Conservation (phyloP, 2,329 filamentous ascomycete genomes). For the Colletotrichum lini region DNA sequence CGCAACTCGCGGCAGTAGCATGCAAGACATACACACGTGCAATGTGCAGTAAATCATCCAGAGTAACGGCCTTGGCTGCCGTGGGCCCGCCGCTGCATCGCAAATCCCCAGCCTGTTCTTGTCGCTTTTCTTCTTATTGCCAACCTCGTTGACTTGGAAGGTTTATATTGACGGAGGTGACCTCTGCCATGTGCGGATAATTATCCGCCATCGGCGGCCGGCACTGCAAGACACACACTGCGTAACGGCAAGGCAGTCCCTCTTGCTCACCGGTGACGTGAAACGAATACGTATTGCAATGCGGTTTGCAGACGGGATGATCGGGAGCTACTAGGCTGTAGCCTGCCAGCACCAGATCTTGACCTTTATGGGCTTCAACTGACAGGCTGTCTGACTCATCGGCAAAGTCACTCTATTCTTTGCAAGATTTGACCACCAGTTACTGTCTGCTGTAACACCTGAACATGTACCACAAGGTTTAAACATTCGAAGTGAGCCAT, state of each 20-base stretch:
- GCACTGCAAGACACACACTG: background rate
- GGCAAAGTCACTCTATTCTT: too few relatives aligned
- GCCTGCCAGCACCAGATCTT: too few relatives aligned
- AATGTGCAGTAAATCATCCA: conserved; percentile 4
- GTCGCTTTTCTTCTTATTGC: background rate
- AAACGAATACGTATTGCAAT: background rate
- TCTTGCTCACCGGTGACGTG: background rate
- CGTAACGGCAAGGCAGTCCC: background rate
- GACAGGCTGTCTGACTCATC: too few relatives aligned
- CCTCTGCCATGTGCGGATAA: background rate
- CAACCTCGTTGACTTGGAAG: background rate
- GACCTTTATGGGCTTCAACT: too few relatives aligned
- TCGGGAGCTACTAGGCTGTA: background rate
- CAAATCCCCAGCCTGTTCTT: background rate
- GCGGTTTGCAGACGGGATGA: conserved; percentile 22
- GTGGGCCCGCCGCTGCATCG: background rate
- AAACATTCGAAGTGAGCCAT: too few relatives aligned
- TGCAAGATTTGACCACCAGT: too few relatives aligned
- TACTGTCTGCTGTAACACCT: too few relatives aligned
- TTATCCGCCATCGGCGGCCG: background rate
- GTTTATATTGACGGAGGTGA: background rate
- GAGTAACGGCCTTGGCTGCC: background rate
- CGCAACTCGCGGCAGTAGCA: conserved; percentile 8
- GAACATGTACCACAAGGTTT: too few relatives aligned
- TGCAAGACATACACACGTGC: conserved; percentile 19